These are phyloP conservation scores for Bothriochloa decipiens DNA, from an alignment of 176 grass and related monocot species.

Conservation along the genomic window DNA sequence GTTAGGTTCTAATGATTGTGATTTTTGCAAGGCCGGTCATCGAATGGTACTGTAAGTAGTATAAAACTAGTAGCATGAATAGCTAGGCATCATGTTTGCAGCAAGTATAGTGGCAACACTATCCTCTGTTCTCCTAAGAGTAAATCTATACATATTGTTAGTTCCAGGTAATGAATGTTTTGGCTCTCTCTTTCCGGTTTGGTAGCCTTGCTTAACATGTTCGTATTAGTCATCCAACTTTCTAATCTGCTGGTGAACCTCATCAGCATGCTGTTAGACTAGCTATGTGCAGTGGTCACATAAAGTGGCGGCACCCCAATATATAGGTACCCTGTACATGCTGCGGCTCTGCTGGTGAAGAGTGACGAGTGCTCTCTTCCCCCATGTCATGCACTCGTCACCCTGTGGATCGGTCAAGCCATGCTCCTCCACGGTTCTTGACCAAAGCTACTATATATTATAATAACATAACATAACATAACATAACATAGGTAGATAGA, in stretches of 20 bases:
- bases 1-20: not conserved
- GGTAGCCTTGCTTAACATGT: not conserved
- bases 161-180: not conserved
- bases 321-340: not conserved
- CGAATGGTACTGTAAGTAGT: not conserved
- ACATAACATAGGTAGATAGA: not conserved
- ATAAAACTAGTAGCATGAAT: not conserved
- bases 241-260: not conserved
- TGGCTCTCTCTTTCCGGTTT: not conserved
- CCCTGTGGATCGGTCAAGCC: conserved; percentile 21
- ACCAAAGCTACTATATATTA: conserved; percentile 23
- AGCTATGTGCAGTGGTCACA: not conserved
- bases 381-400: conserved; percentile 61
- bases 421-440: conserved; percentile 21
- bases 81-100: not conserved
- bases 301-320: conserved; percentile 1
- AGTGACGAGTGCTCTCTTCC: conserved; percentile 17
- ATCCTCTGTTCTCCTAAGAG: not conserved
- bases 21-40: not conserved
- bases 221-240: not conserved
- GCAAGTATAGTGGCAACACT: not conserved
- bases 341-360: not conserved
- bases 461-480: conserved; percentile 33
- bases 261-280: conserved; percentile 6
- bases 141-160: not conserved